phyloP scores from a whole-genome alignment of 202 grass and related monocot species.

The Saccharum hybrid region DNA sequence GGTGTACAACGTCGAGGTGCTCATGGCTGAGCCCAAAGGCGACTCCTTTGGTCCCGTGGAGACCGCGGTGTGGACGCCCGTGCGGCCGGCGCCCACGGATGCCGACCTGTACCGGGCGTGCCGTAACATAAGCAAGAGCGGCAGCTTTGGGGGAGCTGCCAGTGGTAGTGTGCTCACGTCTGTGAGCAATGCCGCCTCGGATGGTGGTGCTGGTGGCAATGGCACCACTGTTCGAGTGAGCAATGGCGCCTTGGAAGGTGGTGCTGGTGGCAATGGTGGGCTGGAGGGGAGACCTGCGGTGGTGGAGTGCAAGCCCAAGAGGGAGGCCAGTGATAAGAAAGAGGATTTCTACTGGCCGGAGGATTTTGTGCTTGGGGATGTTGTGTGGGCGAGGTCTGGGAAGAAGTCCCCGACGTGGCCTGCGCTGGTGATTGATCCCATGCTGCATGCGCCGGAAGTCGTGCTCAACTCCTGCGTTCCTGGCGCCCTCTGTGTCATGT shows the following conservation, averaged over 20 bases:
- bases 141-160: slow-evolving; percentile 30
- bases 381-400: slow-evolving; percentile 79
- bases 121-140: slow-evolving; percentile 49
- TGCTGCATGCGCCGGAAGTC: slow-evolving; percentile 61
- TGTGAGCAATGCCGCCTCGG: slow-evolving; percentile 16
- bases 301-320: slow-evolving; percentile 56
- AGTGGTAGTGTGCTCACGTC: slow-evolving; percentile 67
- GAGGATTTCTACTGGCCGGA: slow-evolving; percentile 63
- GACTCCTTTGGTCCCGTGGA: slow-evolving; percentile 39
- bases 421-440: slow-evolving; percentile 79
- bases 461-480: slow-evolving; percentile 84
- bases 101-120: slow-evolving; percentile 49
- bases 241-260: background rate
- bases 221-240: background rate
- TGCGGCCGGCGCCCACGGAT: background rate
- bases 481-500: slow-evolving; percentile 86
- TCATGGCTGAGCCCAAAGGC: slow-evolving; percentile 32
- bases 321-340: slow-evolving; percentile 48
- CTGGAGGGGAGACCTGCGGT: slow-evolving; percentile 18
- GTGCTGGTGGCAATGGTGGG: background rate
- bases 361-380: slow-evolving; percentile 79
- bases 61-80: slow-evolving; percentile 37
- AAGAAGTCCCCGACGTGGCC: slow-evolving; percentile 87
- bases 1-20: slow-evolving; percentile 49
- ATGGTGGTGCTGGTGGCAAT: background rate